A percentile compares a stretch with the other conserved stretches of the same genome.
phyloP scores from a whole-genome alignment of 73 alveolate genomes.

The Strombidium stylifer region DNA sequence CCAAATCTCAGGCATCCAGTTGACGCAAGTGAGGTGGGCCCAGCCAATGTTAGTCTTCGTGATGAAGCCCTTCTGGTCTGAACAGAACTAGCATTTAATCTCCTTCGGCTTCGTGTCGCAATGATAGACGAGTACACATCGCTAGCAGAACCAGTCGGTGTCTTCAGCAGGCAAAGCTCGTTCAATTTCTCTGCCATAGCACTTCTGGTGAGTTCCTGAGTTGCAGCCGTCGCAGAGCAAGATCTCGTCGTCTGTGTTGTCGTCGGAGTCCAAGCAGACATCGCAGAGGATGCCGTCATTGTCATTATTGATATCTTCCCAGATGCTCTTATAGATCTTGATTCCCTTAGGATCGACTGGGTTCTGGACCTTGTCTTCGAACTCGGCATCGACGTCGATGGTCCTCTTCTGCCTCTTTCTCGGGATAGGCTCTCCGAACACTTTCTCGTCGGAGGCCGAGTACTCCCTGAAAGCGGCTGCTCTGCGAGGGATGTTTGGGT shows the following conservation, averaged over 20 bases:
- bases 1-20: slow-evolving; percentile 46
- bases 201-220: slow-evolving; percentile 40
- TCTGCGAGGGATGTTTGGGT: too few relatives aligned
- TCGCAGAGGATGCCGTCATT: slow-evolving; percentile 30
- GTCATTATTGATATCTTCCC: too few relatives aligned
- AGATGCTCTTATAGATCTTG: too few relatives aligned
- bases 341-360: too few relatives aligned
- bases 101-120: neutral
- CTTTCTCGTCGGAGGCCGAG: too few relatives aligned
- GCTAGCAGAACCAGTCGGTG: slow-evolving; percentile 41
- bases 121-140: slow-evolving; percentile 25
- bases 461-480: too few relatives aligned
- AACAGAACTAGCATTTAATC: slow-evolving; percentile 19
- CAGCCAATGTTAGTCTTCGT: slow-evolving; percentile 33
- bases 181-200: slow-evolving; percentile 44
- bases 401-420: too few relatives aligned
- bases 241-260: slow-evolving; percentile 39
- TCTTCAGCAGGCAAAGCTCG: slow-evolving; percentile 14
- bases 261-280: slow-evolving; percentile 16
- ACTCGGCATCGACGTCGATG: too few relatives aligned
- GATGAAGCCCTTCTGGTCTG: slow-evolving; percentile 35
- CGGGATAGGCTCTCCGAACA: too few relatives aligned
- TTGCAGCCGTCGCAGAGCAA: slow-evolving; percentile 29
- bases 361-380: too few relatives aligned
- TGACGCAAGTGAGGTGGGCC: slow-evolving; percentile 51